Evolutionary conservation across 257 asterid species (phyloP).

Genomic region (Cinchona pubescens): DNA sequence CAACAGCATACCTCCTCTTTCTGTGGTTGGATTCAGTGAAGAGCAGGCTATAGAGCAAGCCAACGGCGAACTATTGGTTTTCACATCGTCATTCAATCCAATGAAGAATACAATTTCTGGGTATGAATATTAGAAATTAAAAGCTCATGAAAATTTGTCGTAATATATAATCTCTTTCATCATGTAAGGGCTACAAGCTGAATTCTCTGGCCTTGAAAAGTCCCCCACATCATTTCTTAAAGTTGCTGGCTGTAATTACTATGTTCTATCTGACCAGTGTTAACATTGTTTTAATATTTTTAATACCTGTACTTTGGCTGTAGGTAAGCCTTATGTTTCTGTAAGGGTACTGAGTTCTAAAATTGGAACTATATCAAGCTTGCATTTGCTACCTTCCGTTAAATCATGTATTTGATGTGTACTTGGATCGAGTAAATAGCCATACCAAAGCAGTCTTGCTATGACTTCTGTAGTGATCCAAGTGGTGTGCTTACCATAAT

Average conservation of each 20-base stretch:
- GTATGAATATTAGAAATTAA: slow-evolving; percentile 31
- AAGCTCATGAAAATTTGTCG: background rate
- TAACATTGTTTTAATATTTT: background rate
- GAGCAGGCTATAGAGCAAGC: slow-evolving; percentile 80
- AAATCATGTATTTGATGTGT: background rate
- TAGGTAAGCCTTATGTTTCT: background rate
- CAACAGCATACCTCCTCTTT: slow-evolving; percentile 93
- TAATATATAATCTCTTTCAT: background rate
- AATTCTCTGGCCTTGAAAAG: background rate
- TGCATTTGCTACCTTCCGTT: background rate
- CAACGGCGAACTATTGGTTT: slow-evolving; percentile 69
- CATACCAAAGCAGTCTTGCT: background rate
- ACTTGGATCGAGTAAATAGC: background rate
- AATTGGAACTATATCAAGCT: background rate
- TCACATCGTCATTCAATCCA: slow-evolving; percentile 88
- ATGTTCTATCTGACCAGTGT: background rate
- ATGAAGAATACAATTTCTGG: slow-evolving; percentile 98
- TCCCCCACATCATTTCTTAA: background rate
- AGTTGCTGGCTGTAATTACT: background rate
- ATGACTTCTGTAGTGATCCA: background rate
- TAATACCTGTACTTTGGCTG: background rate
- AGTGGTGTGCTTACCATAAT: background rate
- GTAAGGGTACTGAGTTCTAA: background rate
- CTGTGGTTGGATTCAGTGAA: slow-evolving; percentile 88
- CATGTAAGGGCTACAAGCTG: background rate